Conservation (phyloP, 108 stramenopile genomes). For the Schizochytrium sp. region DNA sequence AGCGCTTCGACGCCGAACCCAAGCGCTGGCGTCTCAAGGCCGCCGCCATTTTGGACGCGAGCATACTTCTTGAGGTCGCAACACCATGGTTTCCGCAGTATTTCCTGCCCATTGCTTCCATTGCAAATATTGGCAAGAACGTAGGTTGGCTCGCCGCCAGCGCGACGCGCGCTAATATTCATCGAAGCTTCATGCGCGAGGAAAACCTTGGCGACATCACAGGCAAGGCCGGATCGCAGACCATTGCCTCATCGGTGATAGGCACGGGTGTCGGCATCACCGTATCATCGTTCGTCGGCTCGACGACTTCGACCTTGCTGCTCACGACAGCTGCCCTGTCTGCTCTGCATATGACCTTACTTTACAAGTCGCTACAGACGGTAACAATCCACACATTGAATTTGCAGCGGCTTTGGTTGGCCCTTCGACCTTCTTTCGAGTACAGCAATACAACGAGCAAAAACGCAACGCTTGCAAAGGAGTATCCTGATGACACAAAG, state of each 20-base stretch:
- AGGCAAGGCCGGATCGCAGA: conserved; percentile 84
- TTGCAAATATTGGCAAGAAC: conserved; percentile 95
- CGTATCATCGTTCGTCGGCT: conserved; percentile 52
- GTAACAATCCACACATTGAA: conserved; percentile 66
- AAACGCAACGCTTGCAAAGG: no score
- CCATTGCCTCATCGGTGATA: conserved; percentile 68
- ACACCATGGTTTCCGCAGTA: conserved; percentile 63
- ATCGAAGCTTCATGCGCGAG: conserved; percentile 60
- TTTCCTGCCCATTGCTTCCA: conserved; percentile 71
- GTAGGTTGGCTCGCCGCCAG: conserved; percentile 75
- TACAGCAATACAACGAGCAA: not conserved
- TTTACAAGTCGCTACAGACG: conserved; percentile 60
- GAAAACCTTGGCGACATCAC: conserved; percentile 91
- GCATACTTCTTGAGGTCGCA: conserved; percentile 72
- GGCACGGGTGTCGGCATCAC: conserved; percentile 79
- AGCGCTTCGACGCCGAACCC: conserved; percentile 72
- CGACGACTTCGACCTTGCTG: conserved; percentile 36
- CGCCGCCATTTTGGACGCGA: conserved; percentile 66
- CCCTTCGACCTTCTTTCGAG: not conserved
- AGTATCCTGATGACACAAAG: not conserved
- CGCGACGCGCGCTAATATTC: conserved; percentile 81
- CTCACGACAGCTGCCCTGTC: conserved; percentile 52
- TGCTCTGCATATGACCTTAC: conserved; percentile 61
- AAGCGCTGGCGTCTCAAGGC: conserved; percentile 81
- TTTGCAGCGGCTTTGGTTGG: conserved; percentile 20